These are phyloP conservation scores for Malus hybrid DNA, from an alignment of 331 rosid species.

Conservation along the genomic window DNA sequence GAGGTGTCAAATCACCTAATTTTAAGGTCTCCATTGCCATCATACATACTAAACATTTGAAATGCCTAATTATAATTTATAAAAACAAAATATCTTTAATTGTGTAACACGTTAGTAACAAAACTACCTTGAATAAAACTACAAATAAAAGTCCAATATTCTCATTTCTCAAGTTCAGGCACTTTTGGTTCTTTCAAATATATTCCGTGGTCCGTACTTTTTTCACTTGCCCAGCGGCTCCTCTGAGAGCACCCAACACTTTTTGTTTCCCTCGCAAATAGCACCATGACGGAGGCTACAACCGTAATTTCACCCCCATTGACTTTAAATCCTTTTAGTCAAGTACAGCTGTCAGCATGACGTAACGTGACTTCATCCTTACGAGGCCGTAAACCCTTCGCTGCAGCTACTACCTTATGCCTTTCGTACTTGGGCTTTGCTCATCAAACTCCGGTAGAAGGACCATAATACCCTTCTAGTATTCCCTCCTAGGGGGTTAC, in stretches of 20 bases:
- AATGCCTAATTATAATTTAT: background rate
- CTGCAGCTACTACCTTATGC: background rate
- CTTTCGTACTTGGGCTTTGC: background rate
- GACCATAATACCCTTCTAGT: background rate
- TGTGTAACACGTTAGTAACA: background rate
- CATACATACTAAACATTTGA: background rate
- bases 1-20: no score
- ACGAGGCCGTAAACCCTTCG: background rate
- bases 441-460: background rate
- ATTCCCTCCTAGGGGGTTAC: background rate
- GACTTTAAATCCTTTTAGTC: background rate
- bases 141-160: background rate
- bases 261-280: slow-evolving; percentile 11
- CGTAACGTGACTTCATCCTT: slow-evolving; percentile 29
- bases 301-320: slow-evolving; percentile 10
- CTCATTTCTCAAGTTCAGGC: background rate
- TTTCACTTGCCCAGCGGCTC: no score
- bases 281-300: slow-evolving; percentile 11
- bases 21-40: background rate
- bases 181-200: background rate
- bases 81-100: no score
- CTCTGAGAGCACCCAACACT: no score
- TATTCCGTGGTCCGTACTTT: background rate
- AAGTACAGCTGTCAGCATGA: slow-evolving; percentile 30
- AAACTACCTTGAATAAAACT: background rate